Evolutionary conservation across 352 stramenopile genomes (phyloP).

Genomic region (Globisporangium splendens): DNA sequence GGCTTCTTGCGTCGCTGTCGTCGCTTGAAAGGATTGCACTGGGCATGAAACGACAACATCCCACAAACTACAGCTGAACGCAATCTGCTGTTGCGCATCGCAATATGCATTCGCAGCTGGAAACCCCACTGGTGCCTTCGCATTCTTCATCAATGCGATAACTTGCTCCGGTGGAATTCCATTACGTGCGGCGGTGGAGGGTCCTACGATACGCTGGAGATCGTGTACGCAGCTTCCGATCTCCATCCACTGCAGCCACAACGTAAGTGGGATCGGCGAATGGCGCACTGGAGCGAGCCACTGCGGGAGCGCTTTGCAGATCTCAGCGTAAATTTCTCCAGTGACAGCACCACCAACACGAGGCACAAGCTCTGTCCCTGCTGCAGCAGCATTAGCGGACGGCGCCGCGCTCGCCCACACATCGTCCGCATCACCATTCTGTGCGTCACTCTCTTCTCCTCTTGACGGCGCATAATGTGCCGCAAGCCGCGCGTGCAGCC

Average conservation of each 20-base stretch:
- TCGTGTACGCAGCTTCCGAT: conserved; percentile 3
- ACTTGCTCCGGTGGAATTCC: not conserved
- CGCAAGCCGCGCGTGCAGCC: not conserved
- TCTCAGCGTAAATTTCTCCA: not conserved
- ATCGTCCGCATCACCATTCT: not conserved
- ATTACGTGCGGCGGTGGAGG: no score
- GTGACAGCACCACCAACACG: not conserved
- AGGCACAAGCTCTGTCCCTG: no score
- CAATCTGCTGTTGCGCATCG: conserved; percentile 3
- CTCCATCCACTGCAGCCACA: conserved; percentile 10
- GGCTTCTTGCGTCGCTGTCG: not conserved
- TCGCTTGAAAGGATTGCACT: not conserved
- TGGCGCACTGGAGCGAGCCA: not conserved
- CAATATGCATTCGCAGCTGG: conserved; percentile 5
- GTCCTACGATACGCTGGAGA: not conserved
- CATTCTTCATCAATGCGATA: not conserved
- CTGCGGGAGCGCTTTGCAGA: not conserved
- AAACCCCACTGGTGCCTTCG: not conserved
- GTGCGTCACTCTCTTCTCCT: not conserved
- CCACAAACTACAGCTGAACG: conserved; percentile 5
- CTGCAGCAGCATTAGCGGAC: not conserved
- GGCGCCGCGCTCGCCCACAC: conserved; percentile 4
- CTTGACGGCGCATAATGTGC: not conserved
- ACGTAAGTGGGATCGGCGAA: not conserved
- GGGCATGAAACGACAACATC: conserved; percentile 3